Percentiles rank a stretch among this genome's conserved stretches.
Conservation (phyloP, 2,329 filamentous ascomycete genomes). For the Cryphonectria carpinicola region DNA sequence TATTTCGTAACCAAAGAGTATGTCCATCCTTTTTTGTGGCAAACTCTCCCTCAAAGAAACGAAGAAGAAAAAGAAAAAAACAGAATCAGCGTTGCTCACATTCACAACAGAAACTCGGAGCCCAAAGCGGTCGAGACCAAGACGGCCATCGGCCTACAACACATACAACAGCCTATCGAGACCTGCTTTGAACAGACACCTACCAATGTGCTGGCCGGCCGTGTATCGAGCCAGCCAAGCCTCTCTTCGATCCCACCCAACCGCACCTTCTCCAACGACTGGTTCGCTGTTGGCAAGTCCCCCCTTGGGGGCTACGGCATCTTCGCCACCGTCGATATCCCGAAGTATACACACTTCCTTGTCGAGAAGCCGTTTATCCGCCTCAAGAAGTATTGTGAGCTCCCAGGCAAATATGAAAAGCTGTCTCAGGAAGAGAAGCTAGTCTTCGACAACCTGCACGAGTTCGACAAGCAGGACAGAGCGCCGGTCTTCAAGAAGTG, state of each 20-base stretch:
- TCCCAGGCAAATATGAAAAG: constrained; percentile 42
- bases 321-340: constrained; percentile 48
- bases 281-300: constrained; percentile 47
- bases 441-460: constrained; percentile 45
- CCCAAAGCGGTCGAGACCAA: background rate
- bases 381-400: constrained; percentile 33
- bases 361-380: constrained; percentile 49
- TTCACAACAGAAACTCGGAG: background rate
- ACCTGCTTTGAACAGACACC: constrained; percentile 11
- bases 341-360: constrained; percentile 46
- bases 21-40: background rate
- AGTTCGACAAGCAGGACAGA: constrained; percentile 34
- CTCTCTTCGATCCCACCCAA: constrained; percentile 12
- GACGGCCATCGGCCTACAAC: constrained; percentile 9
- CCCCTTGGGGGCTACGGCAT: constrained; percentile 49
- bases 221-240: background rate
- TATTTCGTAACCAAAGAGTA: constrained; percentile 12
- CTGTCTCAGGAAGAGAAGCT: constrained; percentile 39
- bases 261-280: constrained; percentile 42
- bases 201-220: background rate
- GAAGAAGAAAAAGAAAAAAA: background rate
- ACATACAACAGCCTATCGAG: constrained; percentile 10
- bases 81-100: background rate
- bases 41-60: background rate
- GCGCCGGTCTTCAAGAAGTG: constrained; percentile 45